Evolutionary conservation across 805 yeast genomes (phyloP).

Genomic region (Hyphopichia homilentoma): DNA sequence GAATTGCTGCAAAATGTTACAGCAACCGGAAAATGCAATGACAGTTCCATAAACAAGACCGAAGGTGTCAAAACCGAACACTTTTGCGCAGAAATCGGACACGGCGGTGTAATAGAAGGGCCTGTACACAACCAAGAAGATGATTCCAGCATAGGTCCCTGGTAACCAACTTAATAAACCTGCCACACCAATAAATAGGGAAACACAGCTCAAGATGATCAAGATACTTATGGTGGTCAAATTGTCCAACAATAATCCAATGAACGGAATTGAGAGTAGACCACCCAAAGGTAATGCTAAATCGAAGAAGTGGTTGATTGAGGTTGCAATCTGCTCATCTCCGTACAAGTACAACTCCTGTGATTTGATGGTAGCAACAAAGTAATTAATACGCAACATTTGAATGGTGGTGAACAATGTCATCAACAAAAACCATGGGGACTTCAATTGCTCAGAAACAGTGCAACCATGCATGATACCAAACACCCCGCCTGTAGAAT

Average conservation of each 20-base stretch:
- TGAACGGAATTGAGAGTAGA: slow-evolving; percentile 77
- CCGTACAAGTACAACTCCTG: slow-evolving; percentile 75
- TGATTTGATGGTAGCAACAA: slow-evolving; percentile 82
- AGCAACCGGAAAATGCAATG: slow-evolving; percentile 77
- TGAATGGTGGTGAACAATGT: slow-evolving; percentile 77
- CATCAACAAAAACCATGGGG: slow-evolving; percentile 79
- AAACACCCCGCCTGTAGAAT: slow-evolving; percentile 63
- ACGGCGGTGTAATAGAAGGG: slow-evolving; percentile 58
- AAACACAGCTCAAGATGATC: slow-evolving; percentile 46
- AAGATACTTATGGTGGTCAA: slow-evolving; percentile 59
- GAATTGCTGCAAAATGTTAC: slow-evolving; percentile 66
- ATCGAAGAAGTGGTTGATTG: slow-evolving; percentile 74
- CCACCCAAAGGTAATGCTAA: slow-evolving; percentile 89
- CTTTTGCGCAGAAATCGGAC: slow-evolving; percentile 59
- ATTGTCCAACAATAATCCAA: slow-evolving; percentile 77
- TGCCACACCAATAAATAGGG: slow-evolving; percentile 63
- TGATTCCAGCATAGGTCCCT: slow-evolving; percentile 66
- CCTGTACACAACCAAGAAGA: slow-evolving; percentile 73
- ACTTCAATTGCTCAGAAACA: slow-evolving; percentile 45
- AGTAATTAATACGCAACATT: slow-evolving; percentile 89
- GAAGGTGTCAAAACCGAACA: slow-evolving; percentile 58
- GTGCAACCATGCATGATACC: slow-evolving; percentile 72
- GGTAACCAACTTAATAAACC: slow-evolving; percentile 59
- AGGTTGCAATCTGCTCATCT: slow-evolving; percentile 47
- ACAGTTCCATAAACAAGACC: slow-evolving; percentile 80